Base-by-base conservation (phyloP, 1,284 basidiomycete species). In the Marasmius fiardii region DNA sequence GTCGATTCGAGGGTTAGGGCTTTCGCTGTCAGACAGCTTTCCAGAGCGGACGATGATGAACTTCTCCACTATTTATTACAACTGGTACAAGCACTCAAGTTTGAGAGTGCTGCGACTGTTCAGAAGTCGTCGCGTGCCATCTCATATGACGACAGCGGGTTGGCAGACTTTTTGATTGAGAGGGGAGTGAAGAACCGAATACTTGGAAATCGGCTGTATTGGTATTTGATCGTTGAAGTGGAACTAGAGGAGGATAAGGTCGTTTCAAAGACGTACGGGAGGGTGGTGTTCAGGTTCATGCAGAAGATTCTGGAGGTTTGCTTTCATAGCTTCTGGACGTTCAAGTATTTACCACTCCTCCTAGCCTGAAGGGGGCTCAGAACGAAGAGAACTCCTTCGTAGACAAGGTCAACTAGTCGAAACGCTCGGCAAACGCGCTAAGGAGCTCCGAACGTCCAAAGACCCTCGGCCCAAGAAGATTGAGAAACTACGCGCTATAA, bases 221-320 rank as follows among this genome's bases (percentile, higher is more conserved):
- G 97, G 97, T 99, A 99, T 65, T 83, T 99, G 53, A 93, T 93
- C 81, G 96, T 99, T 2, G 97, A 99, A 70, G 88, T 90, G 45
- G 82, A 82, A 7, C 73, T 87, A 34, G 88, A 92, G 63, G 93
- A 95, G 63, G 93, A 95, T 67, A 85, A 86, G 52, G 74, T 86
- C 24, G 85, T 91, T 67, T 92, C 92, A 2, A 92, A 92, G 74
- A 92, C 98, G 86, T 99, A 95, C 66, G 90, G 86, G 1, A 82
- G 88, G 51, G 92, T 99, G 1, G 91, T 92, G 10, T 92, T 84
- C 71, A 89, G 88, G 57, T 98, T 94, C 67, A 88, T 93, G 81
- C 85, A 84, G 62, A 88, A 89, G 69, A 83, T 97, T 39, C 75
- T 89, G 2, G 91, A 96, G 80, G 93, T 92, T 64, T 50, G 12